phyloP scores from a whole-genome alignment of 306 rosid genomes.

The Vachellia collinsii region DNA sequence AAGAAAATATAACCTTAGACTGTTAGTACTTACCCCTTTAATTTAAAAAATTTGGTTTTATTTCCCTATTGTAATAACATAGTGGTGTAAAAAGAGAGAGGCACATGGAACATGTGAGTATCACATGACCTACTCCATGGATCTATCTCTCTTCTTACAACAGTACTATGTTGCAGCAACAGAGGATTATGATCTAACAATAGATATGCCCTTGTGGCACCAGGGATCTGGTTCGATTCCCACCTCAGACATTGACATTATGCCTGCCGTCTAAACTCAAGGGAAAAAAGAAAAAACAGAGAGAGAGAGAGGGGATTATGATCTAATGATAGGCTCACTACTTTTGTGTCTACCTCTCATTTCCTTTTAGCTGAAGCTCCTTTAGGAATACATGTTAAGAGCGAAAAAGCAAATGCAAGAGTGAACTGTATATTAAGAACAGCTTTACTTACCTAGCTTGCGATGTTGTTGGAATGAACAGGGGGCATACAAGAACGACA shows the following conservation, averaged over 20 bases:
- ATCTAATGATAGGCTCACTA: too few relatives aligned
- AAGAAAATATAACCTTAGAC: too few relatives aligned
- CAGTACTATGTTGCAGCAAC: too few relatives aligned
- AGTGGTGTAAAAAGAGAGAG: too few relatives aligned
- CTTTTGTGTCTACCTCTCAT: neutral
- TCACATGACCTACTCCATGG: neutral
- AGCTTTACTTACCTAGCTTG: neutral
- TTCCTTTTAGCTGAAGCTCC: neutral
- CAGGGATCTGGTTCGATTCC: too few relatives aligned
- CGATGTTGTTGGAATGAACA: slow-evolving; percentile 35
- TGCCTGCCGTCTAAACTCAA: too few relatives aligned
- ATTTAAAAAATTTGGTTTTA: too few relatives aligned
- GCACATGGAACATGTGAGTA: neutral
- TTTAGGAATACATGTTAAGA: neutral
- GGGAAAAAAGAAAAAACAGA: too few relatives aligned
- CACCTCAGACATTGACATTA: too few relatives aligned
- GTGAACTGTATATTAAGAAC: neutral
- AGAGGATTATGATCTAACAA: neutral
- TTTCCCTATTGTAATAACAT: too few relatives aligned
- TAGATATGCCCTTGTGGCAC: neutral
- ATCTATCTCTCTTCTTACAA: neutral
- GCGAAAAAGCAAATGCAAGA: neutral
- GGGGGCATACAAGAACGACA: slow-evolving; percentile 90
- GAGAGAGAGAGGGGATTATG: too few relatives aligned
- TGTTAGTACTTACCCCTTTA: too few relatives aligned